A percentile compares a stretch with the other conserved stretches of the same genome.
These are phyloP conservation scores for Climacium dendroides DNA, from an alignment of 225 moss, liverwort and hornwort genomes.

Conservation along the genomic window DNA sequence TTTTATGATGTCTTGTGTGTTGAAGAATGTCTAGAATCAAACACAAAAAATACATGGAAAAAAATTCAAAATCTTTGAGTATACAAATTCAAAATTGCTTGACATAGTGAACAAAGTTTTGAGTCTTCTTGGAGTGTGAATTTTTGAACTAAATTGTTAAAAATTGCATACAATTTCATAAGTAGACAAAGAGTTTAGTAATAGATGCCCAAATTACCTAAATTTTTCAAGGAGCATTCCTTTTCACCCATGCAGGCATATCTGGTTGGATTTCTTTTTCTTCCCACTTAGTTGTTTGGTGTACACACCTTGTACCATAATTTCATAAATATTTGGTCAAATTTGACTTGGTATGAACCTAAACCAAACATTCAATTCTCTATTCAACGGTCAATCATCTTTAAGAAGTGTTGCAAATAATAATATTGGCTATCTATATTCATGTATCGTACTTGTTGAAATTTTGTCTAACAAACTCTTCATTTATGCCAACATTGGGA, in stretches of 20 bases:
- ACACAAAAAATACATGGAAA: neutral
- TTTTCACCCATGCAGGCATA: rapidly evolving
- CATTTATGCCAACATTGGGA: neutral
- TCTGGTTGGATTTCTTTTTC: neutral
- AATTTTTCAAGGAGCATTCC: rapidly evolving
- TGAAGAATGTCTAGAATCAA: neutral
- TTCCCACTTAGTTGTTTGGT: neutral
- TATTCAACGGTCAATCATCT: no score
- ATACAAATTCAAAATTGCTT: neutral
- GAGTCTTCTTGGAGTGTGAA: rapidly evolving
- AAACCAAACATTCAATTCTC: neutral
- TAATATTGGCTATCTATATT: neutral
- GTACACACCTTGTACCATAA: neutral
- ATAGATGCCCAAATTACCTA: neutral
- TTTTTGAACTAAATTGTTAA: neutral
- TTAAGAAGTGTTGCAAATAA: rapidly evolving
- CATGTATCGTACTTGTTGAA: neutral
- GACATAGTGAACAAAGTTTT: neutral
- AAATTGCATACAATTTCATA: neutral
- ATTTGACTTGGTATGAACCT: neutral
- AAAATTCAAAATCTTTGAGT: neutral
- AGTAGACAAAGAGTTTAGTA: no score
- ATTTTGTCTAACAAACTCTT: neutral
- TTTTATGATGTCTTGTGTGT: neutral
- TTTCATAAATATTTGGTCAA: neutral